Base-by-base conservation (phyloP, 148 eudicot genomes). In the Rhododendron griersonianum region DNA sequence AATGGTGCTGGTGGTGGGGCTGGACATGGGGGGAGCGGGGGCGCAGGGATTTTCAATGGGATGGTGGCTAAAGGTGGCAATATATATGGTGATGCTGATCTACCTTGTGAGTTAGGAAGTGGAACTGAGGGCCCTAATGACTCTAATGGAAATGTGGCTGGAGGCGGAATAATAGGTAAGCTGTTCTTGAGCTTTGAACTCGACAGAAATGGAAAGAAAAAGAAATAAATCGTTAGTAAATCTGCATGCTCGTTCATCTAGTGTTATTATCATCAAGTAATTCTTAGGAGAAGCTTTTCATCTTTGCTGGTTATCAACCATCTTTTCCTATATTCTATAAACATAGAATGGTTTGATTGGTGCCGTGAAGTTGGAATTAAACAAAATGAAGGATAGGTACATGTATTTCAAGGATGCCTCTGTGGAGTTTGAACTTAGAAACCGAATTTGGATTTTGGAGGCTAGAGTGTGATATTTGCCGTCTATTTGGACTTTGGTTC, bases 11-110 rank as follows among this genome's bases (percentile, higher is more conserved):
- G 98, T 87, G 94, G 92, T 84, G 98, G 98, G 86, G 98, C 98
- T 91, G 98, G 98, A 44, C 98, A 95, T 88, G 98, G 98, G 65
- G 98, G 98, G 81, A 91, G 88, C 86, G 98, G 98, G 45, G 98
- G 98, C 44, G 87, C 93, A 76, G 98, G 98, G 83, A 81, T 90
- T 90, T 93, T 85, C 90, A 91, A 92, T 87, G 98, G 98, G 65
- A 86, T 83, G 81, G 80, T 91, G 85, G 91, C 93, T 94, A 92
- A 90, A 92, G 98, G 98, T 78, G 98, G 98, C 74, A 82, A 80
- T 81, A 87, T 84, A 67, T 95, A 95, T 88, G 98, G 98, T 59
- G 88, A 90, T 88, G 92, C 98, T 37, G 91, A 93, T 88, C 94
- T 95, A 87, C 98, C 98, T 15, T 95, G 98, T 90, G 98, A 95